A percentile compares a stretch with the other conserved stretches of the same genome.
phyloP scores from a whole-genome alignment of 495 filamentous ascomycete species.

The Gamarada debralockiae region DNA sequence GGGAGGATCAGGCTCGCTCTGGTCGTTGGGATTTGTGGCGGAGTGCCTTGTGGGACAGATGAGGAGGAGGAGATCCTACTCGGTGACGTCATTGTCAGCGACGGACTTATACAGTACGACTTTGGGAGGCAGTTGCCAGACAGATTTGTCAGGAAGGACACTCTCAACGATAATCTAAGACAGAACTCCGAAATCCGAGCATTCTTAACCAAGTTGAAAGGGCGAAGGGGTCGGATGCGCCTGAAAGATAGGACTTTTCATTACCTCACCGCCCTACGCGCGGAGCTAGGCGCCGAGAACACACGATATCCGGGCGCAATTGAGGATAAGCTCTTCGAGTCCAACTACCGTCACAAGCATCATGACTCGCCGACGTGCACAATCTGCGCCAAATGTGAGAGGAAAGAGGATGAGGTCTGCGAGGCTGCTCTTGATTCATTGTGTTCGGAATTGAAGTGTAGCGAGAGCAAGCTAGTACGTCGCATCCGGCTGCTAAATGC shows the following conservation, averaged over 20 bases:
- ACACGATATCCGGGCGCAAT: conserved; percentile 22
- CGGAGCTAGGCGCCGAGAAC: conserved; percentile 1
- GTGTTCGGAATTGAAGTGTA: not conserved
- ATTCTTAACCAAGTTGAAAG: conserved; percentile 24
- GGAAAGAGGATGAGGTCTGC: conserved; percentile 14
- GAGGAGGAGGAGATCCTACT: conserved; percentile 28
- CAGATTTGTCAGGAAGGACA: conserved; percentile 27
- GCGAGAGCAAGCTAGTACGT: not conserved
- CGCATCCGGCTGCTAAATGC: not conserved
- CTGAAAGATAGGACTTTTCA: conserved; percentile 17
- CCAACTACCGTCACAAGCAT: conserved; percentile 33
- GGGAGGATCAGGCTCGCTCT: conserved; percentile 32
- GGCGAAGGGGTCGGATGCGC: conserved; percentile 7
- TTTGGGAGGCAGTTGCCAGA: conserved; percentile 32
- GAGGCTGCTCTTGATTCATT: conserved; percentile 5
- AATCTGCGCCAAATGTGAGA: conserved; percentile 10
- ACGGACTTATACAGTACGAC: conserved; percentile 34
- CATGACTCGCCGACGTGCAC: conserved; percentile 9
- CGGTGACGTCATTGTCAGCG: conserved; percentile 44
- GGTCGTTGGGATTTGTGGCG: conserved; percentile 44
- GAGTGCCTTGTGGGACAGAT: conserved; percentile 24
- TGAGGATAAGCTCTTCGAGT: conserved; percentile 25
- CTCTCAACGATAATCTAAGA: conserved; percentile 26
- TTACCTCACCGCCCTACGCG: conserved; percentile 15
- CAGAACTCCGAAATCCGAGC: conserved; percentile 28